These are phyloP conservation scores for Phycomyces nitens DNA, from an alignment of 192 early-diverging fungal species.

Conservation along the genomic window DNA sequence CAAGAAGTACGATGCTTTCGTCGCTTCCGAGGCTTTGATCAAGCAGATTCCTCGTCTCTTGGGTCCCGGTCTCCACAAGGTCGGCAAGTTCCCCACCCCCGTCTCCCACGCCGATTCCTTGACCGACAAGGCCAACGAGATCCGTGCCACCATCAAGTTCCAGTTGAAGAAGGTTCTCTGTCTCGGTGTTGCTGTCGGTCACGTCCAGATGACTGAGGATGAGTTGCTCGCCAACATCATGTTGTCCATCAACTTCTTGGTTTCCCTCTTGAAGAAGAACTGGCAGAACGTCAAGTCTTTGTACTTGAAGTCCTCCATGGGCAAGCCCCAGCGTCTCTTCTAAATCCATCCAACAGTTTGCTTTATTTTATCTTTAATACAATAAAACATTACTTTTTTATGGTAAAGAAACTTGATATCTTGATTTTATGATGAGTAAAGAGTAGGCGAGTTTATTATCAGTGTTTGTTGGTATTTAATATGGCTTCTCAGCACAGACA, in stretches of 20 bases:
- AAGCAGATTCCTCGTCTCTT: slow-evolving; percentile 99
- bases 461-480: too few relatives aligned
- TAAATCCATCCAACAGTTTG: slow-evolving; percentile 39
- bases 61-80: slow-evolving; percentile 98
- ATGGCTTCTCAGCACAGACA: too few relatives aligned
- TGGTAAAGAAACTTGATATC: not conserved
- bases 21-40: slow-evolving; percentile 95
- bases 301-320: slow-evolving; percentile 98
- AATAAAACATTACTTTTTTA: not conserved
- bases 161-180: slow-evolving; percentile 99
- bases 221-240: slow-evolving; percentile 94
- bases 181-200: slow-evolving; percentile 93
- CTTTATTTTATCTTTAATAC: not conserved
- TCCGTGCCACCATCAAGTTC: slow-evolving; percentile 98
- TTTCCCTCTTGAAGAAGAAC: slow-evolving; percentile 97
- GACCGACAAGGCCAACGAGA: slow-evolving; percentile 83
- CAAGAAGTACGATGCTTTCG: slow-evolving; percentile 97
- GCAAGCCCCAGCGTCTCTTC: slow-evolving; percentile 88
- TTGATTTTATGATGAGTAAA: too few relatives aligned
- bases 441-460: too few relatives aligned
- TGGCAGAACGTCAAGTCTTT: slow-evolving; percentile 99
- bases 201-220: slow-evolving; percentile 94
- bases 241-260: slow-evolving; percentile 97
- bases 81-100: slow-evolving; percentile 98
- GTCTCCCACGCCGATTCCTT: slow-evolving; percentile 87